These are phyloP conservation scores for Fusarium oligoseptatum DNA, from an alignment of 2,329 filamentous ascomycete species.

Conservation along the genomic window DNA sequence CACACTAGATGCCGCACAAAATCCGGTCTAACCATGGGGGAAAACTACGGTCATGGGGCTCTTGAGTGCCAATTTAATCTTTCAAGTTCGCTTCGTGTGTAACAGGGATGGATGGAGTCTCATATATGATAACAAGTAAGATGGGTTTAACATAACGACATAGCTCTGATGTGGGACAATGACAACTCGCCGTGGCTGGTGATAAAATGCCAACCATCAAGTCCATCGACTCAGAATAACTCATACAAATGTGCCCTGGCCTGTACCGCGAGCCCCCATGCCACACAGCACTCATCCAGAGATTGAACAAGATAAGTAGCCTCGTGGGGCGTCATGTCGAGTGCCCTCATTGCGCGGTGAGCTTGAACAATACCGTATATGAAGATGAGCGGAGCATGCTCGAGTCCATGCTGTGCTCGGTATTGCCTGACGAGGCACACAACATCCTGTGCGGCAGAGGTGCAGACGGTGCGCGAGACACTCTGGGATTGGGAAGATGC, in stretches of 20 bases:
- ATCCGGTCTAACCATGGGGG: too few relatives aligned
- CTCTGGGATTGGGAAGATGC: not conserved
- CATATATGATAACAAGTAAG: not conserved
- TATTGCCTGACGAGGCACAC: slow-evolving; percentile 37
- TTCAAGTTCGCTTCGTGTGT: not conserved
- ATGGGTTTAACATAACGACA: not conserved
- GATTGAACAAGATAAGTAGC: slow-evolving; percentile 10
- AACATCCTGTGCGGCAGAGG: slow-evolving; percentile 39
- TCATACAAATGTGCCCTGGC: slow-evolving; percentile 1
- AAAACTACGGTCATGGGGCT: too few relatives aligned
- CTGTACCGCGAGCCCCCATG: slow-evolving; percentile 15
- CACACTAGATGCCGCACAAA: too few relatives aligned
- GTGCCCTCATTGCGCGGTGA: slow-evolving; percentile 17
- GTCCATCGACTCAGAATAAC: not conserved
- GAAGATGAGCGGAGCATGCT: slow-evolving; percentile 40
- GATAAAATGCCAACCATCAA: not conserved
- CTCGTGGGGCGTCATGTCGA: slow-evolving; percentile 2
- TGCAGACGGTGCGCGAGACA: slow-evolving; percentile 22
- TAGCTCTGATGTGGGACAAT: not conserved
- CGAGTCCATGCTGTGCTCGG: slow-evolving; percentile 38
- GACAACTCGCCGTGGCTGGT: not conserved
- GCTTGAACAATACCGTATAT: slow-evolving; percentile 44
- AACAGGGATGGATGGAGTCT: not conserved
- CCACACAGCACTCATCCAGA: slow-evolving; percentile 16
- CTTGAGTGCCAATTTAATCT: not conserved